Conservation (phyloP, 2,329 filamentous ascomycete genomes). For the Capronia americana region DNA sequence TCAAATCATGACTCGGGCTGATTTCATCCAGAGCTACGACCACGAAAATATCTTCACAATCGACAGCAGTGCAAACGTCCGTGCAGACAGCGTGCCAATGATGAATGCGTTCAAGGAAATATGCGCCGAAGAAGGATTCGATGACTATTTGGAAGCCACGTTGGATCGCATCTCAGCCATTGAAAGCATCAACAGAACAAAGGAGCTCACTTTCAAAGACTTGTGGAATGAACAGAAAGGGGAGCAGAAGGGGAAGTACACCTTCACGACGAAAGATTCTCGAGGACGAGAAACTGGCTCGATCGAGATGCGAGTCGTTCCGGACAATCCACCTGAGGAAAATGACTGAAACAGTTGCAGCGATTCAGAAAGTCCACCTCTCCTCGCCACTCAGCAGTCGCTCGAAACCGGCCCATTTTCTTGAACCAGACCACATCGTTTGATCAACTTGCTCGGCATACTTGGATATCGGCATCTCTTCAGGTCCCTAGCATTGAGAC, state of each 20-base stretch:
- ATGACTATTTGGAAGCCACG: constrained; percentile 80
- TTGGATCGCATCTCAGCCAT: constrained; percentile 88
- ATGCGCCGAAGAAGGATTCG: constrained; percentile 76
- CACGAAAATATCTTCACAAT: constrained; percentile 96
- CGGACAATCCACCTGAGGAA: constrained; percentile 29
- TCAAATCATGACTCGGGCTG: constrained; percentile 92
- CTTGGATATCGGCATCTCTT: neutral
- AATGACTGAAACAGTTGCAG: constrained; percentile 22
- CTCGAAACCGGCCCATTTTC: neutral
- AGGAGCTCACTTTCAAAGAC: constrained; percentile 94
- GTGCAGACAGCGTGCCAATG: constrained; percentile 96
- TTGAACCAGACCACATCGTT: neutral
- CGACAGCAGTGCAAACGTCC: constrained; percentile 81
- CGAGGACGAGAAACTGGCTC: constrained; percentile 56
- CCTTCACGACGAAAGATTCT: constrained; percentile 60
- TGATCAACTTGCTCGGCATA: neutral
- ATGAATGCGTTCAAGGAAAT: constrained; percentile 88
- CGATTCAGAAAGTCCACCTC: neutral
- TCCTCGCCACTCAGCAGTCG: neutral
- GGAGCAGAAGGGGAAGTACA: constrained; percentile 69
- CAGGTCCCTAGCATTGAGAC: neutral
- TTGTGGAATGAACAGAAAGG: constrained; percentile 69
- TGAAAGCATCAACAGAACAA: constrained; percentile 89
- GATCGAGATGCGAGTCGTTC: constrained; percentile 45
- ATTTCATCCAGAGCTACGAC: constrained; percentile 93